Percentiles rank a stretch among this genome's conserved stretches.
Conservation (phyloP, 768 basidiomycete species). For the Gautieria morchelliformis region DNA sequence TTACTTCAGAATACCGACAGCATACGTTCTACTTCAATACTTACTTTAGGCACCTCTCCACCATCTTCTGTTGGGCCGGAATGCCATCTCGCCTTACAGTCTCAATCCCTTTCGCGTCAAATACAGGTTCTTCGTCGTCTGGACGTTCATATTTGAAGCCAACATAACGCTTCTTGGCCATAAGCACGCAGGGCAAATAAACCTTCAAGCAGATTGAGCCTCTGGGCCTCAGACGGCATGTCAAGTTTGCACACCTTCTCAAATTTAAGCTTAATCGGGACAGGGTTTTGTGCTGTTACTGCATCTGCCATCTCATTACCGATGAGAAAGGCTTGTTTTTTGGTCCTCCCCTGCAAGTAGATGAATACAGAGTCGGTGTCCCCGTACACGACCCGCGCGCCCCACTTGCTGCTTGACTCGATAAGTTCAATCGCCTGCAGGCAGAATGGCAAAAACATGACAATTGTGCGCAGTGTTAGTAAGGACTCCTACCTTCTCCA, state of each 20-base stretch:
- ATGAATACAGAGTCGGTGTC: slow-evolving; percentile 97
- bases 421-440: slow-evolving; percentile 77
- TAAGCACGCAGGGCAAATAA: slow-evolving; percentile 87
- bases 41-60: slow-evolving; percentile 82
- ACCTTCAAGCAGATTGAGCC: slow-evolving; percentile 42
- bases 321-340: slow-evolving; percentile 87
- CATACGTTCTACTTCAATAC: slow-evolving; percentile 10
- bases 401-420: slow-evolving; percentile 73
- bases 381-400: slow-evolving; percentile 89
- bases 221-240: neutral
- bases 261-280: slow-evolving; percentile 92
- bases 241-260: slow-evolving; percentile 60
- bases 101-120: slow-evolving; percentile 98
- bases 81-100: slow-evolving; percentile 91
- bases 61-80: slow-evolving; percentile 85
- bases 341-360: slow-evolving; percentile 82
- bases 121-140: slow-evolving; percentile 67
- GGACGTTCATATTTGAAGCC: slow-evolving; percentile 90
- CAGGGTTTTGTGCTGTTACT: slow-evolving; percentile 79
- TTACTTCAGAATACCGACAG: neutral
- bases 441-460: neutral
- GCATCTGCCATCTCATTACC: slow-evolving; percentile 88
- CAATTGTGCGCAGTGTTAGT: neutral
- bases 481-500: slow-evolving; percentile 64
- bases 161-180: slow-evolving; percentile 98